A percentile compares a stretch with the other conserved stretches of the same genome.
phyloP scores from a whole-genome alignment of 2,329 filamentous ascomycete genomes.

The Colletotrichum sp. region DNA sequence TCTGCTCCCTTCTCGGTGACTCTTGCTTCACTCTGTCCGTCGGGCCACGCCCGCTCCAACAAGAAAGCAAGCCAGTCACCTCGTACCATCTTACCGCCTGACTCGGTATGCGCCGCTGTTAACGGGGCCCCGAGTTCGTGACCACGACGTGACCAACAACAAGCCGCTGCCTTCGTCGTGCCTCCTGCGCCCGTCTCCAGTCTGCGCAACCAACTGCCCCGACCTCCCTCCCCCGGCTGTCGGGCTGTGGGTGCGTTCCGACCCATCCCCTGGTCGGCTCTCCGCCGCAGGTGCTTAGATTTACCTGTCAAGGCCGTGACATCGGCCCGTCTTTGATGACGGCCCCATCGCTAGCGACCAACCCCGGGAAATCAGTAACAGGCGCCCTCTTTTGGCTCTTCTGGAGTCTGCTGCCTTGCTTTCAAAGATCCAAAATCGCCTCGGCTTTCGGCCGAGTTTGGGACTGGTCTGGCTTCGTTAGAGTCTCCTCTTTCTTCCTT shows the following conservation, averaged over 20 bases:
- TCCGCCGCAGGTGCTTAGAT: conserved; percentile 14
- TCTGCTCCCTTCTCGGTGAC: too few species aligned
- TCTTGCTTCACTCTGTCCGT: too few species aligned
- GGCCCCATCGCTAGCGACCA: conserved; percentile 11
- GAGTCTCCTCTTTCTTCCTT: conserved; percentile 7
- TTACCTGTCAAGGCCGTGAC: conserved; percentile 17
- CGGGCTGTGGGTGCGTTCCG: conserved; percentile 8
- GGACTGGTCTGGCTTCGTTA: background rate
- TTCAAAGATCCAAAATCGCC: background rate
- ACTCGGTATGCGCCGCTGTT: conserved; percentile 1
- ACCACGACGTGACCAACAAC: background rate
- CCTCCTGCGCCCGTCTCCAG: background rate
- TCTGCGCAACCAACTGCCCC: background rate
- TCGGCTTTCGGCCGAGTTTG: conserved; percentile 18
- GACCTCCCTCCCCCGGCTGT: background rate
- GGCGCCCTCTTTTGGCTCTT: background rate
- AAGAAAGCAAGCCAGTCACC: background rate
- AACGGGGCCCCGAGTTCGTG: background rate
- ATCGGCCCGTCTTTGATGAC: conserved; percentile 22
- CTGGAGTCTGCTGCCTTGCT: conserved; percentile 1
- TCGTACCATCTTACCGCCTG: conserved; percentile 3
- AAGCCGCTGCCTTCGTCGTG: background rate
- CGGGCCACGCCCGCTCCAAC: background rate
- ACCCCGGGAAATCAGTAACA: background rate
- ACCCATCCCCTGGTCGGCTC: conserved; percentile 6